A percentile compares a stretch with the other conserved stretches of the same genome.
Evolutionary conservation across 345 rosid species (phyloP).

Genomic region (Arabidopsis suecica): DNA sequence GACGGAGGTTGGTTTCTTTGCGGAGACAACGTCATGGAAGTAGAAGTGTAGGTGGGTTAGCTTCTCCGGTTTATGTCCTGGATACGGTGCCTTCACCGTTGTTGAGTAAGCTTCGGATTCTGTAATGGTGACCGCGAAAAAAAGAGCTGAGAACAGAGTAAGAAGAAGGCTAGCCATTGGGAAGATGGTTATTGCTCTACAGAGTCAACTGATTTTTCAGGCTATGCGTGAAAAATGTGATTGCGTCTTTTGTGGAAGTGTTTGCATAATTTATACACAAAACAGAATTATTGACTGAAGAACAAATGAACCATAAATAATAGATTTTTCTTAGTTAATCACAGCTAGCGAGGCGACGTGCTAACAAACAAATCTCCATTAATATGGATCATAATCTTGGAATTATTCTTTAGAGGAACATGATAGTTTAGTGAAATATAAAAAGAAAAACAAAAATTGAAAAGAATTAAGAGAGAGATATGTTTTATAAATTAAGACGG

Average conservation of each 20-base stretch:
- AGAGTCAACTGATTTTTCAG: background rate
- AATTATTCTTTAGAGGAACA: too few relatives aligned
- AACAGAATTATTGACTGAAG: constrained; percentile 1
- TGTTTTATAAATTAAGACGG: too few relatives aligned
- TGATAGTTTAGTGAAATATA: too few relatives aligned
- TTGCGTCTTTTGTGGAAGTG: background rate
- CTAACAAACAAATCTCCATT: constrained; percentile 7
- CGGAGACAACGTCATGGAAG: constrained; percentile 27
- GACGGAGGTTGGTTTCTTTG: background rate
- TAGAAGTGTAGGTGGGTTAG: constrained; percentile 27
- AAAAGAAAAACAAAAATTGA: too few relatives aligned
- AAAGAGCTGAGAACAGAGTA: constrained; percentile 16
- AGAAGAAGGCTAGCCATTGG: constrained; percentile 25
- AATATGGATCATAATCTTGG: background rate
- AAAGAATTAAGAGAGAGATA: too few relatives aligned
- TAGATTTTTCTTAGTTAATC: background rate
- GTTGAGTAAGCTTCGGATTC: background rate
- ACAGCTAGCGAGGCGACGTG: background rate
- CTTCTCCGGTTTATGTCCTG: constrained; percentile 7
- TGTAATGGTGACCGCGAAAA: background rate
- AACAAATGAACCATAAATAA: background rate
- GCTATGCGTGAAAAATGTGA: too few relatives aligned
- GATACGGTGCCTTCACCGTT: background rate
- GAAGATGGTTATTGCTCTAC: background rate
- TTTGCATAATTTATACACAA: constrained; percentile 26